phyloP scores from a whole-genome alignment of 352 stramenopile species.

The Globisporangium mamillatum region DNA sequence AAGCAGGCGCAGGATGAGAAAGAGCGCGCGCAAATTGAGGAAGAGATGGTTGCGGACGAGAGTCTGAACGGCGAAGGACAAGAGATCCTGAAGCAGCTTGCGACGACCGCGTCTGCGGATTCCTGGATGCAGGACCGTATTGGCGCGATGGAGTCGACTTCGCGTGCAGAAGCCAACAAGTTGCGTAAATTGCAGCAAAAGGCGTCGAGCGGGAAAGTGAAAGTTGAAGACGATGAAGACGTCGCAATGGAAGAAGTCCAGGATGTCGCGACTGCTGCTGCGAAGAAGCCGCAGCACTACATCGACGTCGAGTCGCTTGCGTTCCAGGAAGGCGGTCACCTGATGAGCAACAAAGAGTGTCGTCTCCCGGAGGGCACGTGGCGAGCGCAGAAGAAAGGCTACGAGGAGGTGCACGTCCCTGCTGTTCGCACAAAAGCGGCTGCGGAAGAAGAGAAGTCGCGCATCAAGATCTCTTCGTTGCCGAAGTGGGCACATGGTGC shows the following conservation, averaged over 20 bases:
- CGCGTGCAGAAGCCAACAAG: constrained; percentile 77
- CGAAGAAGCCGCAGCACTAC: constrained; percentile 78
- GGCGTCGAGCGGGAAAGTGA: constrained; percentile 13
- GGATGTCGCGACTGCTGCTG: constrained; percentile 16
- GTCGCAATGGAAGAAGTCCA: constrained; percentile 47
- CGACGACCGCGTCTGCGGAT: constrained; percentile 86
- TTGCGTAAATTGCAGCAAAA: constrained; percentile 73
- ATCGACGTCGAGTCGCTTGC: constrained; percentile 95
- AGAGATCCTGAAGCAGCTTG: constrained; percentile 89
- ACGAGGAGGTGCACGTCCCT: constrained; percentile 99
- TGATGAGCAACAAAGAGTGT: constrained; percentile 99
- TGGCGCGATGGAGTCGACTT: constrained; percentile 81
- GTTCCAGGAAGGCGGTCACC: constrained; percentile 94
- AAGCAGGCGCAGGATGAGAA: constrained; percentile 95
- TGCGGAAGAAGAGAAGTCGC: constrained; percentile 66
- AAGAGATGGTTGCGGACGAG: constrained; percentile 81
- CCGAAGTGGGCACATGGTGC: constrained; percentile 94
- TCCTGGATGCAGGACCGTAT: constrained; percentile 94
- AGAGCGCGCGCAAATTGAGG: constrained; percentile 89
- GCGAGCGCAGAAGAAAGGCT: constrained; percentile 96
- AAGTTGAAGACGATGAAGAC: constrained; percentile 41
- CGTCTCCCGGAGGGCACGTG: constrained; percentile 95
- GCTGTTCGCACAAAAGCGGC: constrained; percentile 86
- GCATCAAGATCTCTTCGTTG: constrained; percentile 90
- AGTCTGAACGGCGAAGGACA: constrained; percentile 88